Evolutionary conservation across 495 filamentous ascomycete species (phyloP).

Genomic region (Xylona heveae): DNA sequence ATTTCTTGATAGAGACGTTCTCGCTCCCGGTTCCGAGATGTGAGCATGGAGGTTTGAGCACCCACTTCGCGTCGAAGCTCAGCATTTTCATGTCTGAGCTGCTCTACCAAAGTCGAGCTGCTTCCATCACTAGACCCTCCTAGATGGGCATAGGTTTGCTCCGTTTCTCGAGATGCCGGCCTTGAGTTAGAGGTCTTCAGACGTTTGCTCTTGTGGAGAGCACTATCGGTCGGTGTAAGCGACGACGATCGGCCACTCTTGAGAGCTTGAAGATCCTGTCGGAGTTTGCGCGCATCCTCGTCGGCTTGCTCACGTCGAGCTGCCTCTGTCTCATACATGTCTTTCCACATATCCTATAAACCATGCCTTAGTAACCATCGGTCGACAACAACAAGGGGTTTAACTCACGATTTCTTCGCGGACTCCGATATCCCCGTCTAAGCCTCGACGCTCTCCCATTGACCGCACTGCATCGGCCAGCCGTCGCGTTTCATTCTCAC

Average conservation of each 20-base stretch:
- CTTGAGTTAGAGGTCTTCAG: slow-evolving; percentile 17
- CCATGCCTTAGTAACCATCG: slow-evolving; percentile 1
- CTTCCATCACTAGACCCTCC: too few relatives aligned
- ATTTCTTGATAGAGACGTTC: slow-evolving; percentile 92
- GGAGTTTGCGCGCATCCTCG: slow-evolving; percentile 63
- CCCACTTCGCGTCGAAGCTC: slow-evolving; percentile 81
- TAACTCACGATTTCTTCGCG: slow-evolving; percentile 54
- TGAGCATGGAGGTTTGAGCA: slow-evolving; percentile 94
- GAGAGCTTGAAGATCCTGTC: slow-evolving; percentile 63
- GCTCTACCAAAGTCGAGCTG: slow-evolving; percentile 51
- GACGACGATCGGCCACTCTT: slow-evolving; percentile 36
- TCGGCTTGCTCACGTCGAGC: slow-evolving; percentile 76
- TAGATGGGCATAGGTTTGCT: too few relatives aligned
- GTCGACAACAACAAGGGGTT: slow-evolving; percentile 4
- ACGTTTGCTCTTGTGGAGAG: slow-evolving; percentile 38
- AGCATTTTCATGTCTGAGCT: slow-evolving; percentile 78
- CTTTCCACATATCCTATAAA: slow-evolving; percentile 64
- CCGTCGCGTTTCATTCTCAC: slow-evolving; percentile 61
- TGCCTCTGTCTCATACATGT: slow-evolving; percentile 85
- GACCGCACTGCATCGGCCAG: slow-evolving; percentile 59
- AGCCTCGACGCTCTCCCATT: slow-evolving; percentile 39
- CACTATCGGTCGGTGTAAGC: slow-evolving; percentile 11
- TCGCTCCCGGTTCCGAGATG: slow-evolving; percentile 84
- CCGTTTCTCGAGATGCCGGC: slow-evolving; percentile 22
- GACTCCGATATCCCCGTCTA: slow-evolving; percentile 45